Base-by-base conservation (phyloP, 805 yeast species). In the Kuraishia cidri region DNA sequence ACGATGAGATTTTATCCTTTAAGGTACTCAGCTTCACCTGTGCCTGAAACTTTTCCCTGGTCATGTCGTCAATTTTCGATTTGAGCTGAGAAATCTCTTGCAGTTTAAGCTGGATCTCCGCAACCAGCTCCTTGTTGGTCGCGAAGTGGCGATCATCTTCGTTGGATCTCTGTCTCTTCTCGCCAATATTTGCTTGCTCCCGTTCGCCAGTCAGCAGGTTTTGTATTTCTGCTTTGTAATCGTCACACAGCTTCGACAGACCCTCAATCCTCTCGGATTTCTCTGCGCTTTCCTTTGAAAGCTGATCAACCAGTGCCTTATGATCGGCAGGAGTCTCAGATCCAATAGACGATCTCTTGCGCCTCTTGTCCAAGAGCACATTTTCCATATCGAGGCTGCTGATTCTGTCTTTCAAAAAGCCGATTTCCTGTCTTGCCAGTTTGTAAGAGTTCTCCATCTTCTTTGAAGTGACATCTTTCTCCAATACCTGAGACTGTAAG, bases 361-460 rank as follows among this genome's bases (percentile, higher is more conserved):
- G n/a, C n/a, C n/a, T n/a, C n/a, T 28, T 13, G 12, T 7, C 24
- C 24, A 18, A 28, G 10, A 10, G 6, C 12, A 16, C 9, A 8
- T 19, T 18, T 17, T 28, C 24, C 7, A 11, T 7, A 4, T 17
- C 13, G 15, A 28, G 6, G 21, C 16, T 40, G 2, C 37, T 38
- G 18, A 46, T 21, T 19, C 46, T 23, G 15, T 45, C 47, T n/a
- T 42, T 45, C 33, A 46, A 16, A 27, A 41, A 39, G 14, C 29
- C 33, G 11, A 45, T 33, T 20, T 48, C 52, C 30, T 44, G 44
- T 13, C 34, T 26, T 24, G 37, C 30, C 10, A 47, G 19, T 9
- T 34, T 38, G 11, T 39, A 32, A 16, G 23, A 42, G 44, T 15
- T 14, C 7, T 7, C 43, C 36, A 15, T 26, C 21, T 9, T 23